Evolutionary conservation across 2,329 filamentous ascomycete genomes (phyloP).

Genomic region (Talaromyces sp.): DNA sequence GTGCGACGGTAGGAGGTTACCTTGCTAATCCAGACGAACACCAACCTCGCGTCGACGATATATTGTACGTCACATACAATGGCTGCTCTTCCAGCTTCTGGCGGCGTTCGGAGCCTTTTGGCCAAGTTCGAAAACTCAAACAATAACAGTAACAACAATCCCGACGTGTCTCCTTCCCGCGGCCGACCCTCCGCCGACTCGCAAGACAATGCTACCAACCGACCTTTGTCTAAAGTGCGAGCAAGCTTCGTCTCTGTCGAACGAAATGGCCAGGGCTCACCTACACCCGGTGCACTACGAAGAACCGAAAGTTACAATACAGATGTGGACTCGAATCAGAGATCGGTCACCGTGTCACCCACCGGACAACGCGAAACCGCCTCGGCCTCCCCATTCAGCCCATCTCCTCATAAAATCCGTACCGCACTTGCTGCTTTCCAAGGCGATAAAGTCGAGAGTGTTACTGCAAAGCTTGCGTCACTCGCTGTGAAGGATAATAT

Average conservation of each 20-base stretch:
- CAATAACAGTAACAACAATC: constrained; percentile 48
- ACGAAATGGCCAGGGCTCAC: constrained; percentile 41
- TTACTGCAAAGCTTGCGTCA: constrained; percentile 9
- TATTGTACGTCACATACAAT: constrained; percentile 5
- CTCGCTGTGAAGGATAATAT: constrained; percentile 10
- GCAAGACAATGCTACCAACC: constrained; percentile 40
- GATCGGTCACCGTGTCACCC: constrained; percentile 15
- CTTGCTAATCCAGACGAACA: not conserved
- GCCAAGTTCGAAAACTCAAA: constrained; percentile 77
- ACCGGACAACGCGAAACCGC: constrained; percentile 14
- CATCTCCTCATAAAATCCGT: constrained; percentile 28
- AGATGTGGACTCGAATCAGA: constrained; percentile 29
- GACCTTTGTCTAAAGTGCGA: constrained; percentile 70
- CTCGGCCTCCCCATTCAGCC: constrained; percentile 25
- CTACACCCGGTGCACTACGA: constrained; percentile 42
- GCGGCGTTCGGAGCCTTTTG: constrained; percentile 69
- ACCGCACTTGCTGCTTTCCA: constrained; percentile 21
- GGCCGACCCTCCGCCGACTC: constrained; percentile 62
- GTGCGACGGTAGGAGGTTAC: constrained; percentile 13
- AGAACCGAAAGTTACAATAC: constrained; percentile 34
- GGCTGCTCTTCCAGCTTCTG: constrained; percentile 31
- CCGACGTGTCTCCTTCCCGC: constrained; percentile 57
- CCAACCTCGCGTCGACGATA: not conserved
- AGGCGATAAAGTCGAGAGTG: constrained; percentile 21
- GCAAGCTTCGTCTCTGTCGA: constrained; percentile 74